Evolutionary conservation across 192 early-diverging fungal genomes (phyloP).

Genomic region (Coemansia aciculifera): DNA sequence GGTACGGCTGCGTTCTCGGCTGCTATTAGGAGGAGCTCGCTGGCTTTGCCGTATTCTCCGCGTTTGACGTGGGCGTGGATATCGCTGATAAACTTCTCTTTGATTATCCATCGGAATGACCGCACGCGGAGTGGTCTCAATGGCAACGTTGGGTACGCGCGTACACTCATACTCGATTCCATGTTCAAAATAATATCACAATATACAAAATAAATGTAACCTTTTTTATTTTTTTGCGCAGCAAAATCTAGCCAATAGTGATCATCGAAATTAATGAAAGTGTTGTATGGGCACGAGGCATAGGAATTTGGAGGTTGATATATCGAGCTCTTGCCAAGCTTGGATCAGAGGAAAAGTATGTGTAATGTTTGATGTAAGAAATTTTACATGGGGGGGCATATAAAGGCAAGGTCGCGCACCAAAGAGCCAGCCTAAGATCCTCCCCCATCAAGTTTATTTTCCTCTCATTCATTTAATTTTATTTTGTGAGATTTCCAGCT

Average conservation of each 20-base stretch:
- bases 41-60: conserved; percentile 41
- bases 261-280: not conserved
- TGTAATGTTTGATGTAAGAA: too few species aligned
- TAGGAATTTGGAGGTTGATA: too few species aligned
- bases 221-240: not conserved
- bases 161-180: not conserved
- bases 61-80: conserved; percentile 30
- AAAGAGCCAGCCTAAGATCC: too few species aligned
- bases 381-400: too few species aligned
- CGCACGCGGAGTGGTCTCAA: not conserved
- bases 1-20: conserved; percentile 18
- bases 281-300: not conserved
- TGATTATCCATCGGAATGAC: conserved; percentile 5
- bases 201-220: not conserved
- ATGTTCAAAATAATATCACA: not conserved
- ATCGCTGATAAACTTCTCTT: conserved; percentile 26
- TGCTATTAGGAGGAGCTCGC: conserved; percentile 31
- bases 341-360: too few species aligned
- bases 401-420: too few species aligned
- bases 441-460: too few species aligned
- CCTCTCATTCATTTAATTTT: too few species aligned
- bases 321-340: too few species aligned
- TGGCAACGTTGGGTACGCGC: not conserved
- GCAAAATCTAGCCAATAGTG: not conserved
- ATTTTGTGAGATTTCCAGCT: too few species aligned